These are phyloP conservation scores for Phytophthora capsici DNA, from an alignment of 352 stramenopile species.

Conservation along the genomic window DNA sequence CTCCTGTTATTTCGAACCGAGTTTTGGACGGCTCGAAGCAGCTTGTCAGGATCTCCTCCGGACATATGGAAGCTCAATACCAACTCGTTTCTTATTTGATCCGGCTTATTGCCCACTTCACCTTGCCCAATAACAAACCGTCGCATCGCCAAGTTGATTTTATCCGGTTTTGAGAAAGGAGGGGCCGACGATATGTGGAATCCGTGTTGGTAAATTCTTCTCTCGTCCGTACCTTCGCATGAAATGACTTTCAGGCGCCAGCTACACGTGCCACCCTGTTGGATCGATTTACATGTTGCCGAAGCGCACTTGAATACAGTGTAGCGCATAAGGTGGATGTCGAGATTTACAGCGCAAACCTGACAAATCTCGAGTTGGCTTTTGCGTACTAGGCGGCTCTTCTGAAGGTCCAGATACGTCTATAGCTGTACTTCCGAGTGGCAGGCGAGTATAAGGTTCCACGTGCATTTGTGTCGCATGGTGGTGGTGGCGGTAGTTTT, in stretches of 20 bases:
- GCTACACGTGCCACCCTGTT: not conserved
- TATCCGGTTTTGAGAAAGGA: not conserved
- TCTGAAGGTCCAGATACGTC: not conserved
- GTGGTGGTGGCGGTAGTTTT: too few species aligned
- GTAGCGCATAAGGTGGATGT: slow-evolving; percentile 9
- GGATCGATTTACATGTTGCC: not conserved
- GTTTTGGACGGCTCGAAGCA: not conserved
- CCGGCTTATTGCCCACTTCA: not conserved
- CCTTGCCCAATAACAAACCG: not conserved
- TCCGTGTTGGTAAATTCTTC: not conserved
- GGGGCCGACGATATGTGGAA: not conserved
- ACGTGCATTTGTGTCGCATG: not conserved
- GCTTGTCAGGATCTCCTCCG: not conserved
- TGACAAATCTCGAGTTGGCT: slow-evolving; percentile 3
- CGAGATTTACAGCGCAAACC: not conserved
- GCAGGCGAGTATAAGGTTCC: not conserved
- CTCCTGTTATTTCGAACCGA: not conserved
- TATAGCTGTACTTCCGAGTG: not conserved
- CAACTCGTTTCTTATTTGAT: not conserved
- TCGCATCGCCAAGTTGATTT: not conserved
- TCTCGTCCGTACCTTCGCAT: not conserved
- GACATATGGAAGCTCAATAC: not conserved
- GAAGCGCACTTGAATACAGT: not conserved
- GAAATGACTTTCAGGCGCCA: not conserved
- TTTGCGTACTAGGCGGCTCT: not conserved